phyloP scores from a whole-genome alignment of 352 stramenopile species.

The Bremia lactucae region DNA sequence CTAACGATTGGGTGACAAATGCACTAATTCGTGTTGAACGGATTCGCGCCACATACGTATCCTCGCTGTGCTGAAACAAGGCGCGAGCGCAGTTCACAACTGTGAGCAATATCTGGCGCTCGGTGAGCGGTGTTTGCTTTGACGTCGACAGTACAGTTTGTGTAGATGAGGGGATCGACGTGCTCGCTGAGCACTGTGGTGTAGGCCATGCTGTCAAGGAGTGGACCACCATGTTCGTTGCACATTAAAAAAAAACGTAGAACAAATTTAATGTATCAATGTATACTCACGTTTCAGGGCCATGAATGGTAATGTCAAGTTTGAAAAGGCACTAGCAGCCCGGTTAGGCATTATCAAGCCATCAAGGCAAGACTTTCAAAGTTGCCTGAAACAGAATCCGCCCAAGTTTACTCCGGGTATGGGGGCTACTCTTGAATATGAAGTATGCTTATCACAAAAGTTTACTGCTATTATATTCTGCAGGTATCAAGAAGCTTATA shows the following conservation, averaged over 20 bases:
- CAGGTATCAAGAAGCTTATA: constrained; percentile 86
- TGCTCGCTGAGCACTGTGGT: constrained; percentile 93
- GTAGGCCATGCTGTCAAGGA: constrained; percentile 89
- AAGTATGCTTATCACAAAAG: background rate
- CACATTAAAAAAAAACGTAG: background rate
- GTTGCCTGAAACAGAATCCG: constrained; percentile 87
- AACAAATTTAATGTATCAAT: background rate
- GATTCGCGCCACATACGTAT: constrained; percentile 9
- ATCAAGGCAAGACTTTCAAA: constrained; percentile 77
- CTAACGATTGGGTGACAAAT: too few relatives aligned
- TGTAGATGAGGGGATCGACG: constrained; percentile 96
- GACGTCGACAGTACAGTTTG: constrained; percentile 98
- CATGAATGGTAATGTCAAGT: constrained; percentile 97
- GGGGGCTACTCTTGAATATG: too few relatives aligned
- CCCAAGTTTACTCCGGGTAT: constrained; percentile 80
- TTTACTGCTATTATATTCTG: background rate
- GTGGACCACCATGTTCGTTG: constrained; percentile 85
- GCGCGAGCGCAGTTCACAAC: constrained; percentile 10
- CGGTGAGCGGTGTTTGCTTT: constrained; percentile 68
- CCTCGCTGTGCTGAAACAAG: constrained; percentile 14
- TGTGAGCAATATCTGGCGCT: constrained; percentile 51
- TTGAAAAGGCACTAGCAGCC: constrained; percentile 94
- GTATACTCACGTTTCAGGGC: constrained; percentile 50
- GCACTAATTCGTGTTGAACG: too few relatives aligned
- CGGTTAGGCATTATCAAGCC: constrained; percentile 94